These are phyloP conservation scores for Picea abies DNA, from an alignment of 83 land plant genomes.

Conservation along the genomic window DNA sequence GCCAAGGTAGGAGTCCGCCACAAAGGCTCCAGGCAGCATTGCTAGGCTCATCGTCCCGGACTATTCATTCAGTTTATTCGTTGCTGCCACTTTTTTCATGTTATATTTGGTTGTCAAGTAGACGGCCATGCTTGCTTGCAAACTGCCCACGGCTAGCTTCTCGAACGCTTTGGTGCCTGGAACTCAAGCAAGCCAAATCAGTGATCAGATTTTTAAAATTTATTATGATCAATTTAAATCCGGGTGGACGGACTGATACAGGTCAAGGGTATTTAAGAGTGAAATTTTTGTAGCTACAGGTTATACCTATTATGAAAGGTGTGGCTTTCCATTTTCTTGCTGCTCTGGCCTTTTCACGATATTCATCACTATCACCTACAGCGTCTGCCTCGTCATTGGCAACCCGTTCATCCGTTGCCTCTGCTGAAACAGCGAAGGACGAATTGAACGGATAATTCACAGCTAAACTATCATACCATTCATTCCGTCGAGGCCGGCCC, in stretches of 20 bases:
- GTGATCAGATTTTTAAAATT: too few relatives aligned
- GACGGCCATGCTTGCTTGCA: constrained; percentile 22
- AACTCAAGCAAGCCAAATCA: neutral
- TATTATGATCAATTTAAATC: too few relatives aligned
- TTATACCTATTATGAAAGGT: constrained; percentile 21
- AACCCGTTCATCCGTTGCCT: neutral
- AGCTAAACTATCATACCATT: neutral
- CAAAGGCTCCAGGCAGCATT: constrained; percentile 33
- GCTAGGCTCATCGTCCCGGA: constrained; percentile 31
- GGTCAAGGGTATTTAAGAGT: too few relatives aligned
- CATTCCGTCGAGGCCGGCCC: neutral
- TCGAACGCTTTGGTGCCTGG: constrained; percentile 43
- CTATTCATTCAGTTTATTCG: constrained; percentile 22
- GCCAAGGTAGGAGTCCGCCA: constrained; percentile 33
- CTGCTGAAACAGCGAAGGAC: neutral
- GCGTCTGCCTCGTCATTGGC: neutral
- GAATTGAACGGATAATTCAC: neutral
- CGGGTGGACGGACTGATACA: too few relatives aligned
- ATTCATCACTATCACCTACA: neutral
- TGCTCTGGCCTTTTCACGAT: neutral
- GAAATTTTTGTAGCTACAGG: too few relatives aligned
- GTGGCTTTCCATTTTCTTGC: too few relatives aligned
- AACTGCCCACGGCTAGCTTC: constrained; percentile 34
- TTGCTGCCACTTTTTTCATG: constrained; percentile 25
- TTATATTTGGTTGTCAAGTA: constrained; percentile 29